phyloP scores from a whole-genome alignment of 306 rosid species.

The Vicia faba region DNA sequence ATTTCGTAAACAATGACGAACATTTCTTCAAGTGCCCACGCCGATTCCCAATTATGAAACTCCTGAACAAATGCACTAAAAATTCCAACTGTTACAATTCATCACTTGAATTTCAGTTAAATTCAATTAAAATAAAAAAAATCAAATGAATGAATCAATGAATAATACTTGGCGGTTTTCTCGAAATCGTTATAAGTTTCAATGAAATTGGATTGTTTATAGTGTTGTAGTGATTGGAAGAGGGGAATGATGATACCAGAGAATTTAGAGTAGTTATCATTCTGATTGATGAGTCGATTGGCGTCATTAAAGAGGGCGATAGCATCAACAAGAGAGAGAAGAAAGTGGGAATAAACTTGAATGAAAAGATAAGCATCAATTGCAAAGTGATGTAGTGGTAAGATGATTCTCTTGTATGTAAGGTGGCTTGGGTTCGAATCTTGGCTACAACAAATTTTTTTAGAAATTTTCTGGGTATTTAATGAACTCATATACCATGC shows the following conservation, averaged over 20 bases:
- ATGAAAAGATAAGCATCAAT: too few relatives aligned
- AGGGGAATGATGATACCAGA: constrained; percentile 62
- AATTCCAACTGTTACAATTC: constrained; percentile 21
- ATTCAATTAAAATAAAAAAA: background rate
- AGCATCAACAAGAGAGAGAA: constrained; percentile 77
- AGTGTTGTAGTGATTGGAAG: constrained; percentile 74
- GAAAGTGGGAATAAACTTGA: constrained; percentile 47
- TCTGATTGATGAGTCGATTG: constrained; percentile 69
- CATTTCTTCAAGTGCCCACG: constrained; percentile 90
- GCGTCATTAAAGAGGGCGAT: constrained; percentile 75
- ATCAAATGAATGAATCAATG: too few relatives aligned
- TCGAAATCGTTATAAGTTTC: constrained; percentile 83
- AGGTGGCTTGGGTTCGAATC: too few relatives aligned
- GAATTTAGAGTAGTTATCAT: constrained; percentile 62
- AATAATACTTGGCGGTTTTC: constrained; percentile 74
- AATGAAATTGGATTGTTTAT: constrained; percentile 53
- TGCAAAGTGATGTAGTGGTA: too few relatives aligned
- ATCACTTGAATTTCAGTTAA: background rate
- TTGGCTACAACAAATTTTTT: too few relatives aligned
- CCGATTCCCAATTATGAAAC: constrained; percentile 93
- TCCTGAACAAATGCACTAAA: constrained; percentile 94
- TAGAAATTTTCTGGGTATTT: too few relatives aligned
- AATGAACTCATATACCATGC: too few relatives aligned
- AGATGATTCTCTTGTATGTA: too few relatives aligned
- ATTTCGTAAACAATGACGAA: constrained; percentile 74